Percentiles rank a stretch among this genome's conserved stretches.
Evolutionary conservation across 192 early-diverging fungal genomes (phyloP).

Genomic region (Diversispora eburnea): DNA sequence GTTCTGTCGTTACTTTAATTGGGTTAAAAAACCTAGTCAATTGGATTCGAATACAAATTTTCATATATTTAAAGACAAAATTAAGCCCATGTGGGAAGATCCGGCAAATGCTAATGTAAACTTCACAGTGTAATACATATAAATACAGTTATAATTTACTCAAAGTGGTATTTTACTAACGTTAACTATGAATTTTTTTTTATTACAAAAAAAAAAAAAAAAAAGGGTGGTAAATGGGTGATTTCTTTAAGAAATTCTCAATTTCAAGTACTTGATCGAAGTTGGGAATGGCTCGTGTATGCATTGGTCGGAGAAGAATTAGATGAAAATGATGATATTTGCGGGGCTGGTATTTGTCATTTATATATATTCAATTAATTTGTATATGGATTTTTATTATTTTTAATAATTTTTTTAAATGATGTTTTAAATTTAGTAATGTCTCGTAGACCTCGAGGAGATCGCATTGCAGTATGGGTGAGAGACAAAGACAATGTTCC

Average conservation of each 20-base stretch:
- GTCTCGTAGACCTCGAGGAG: constrained; percentile 38
- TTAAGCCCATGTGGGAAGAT: constrained; percentile 49
- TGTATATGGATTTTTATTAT: background rate
- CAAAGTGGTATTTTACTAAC: background rate
- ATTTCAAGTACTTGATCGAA: constrained; percentile 37
- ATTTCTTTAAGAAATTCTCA: constrained; percentile 38
- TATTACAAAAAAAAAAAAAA: background rate
- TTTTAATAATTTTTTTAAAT: background rate
- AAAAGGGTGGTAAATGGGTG: constrained; percentile 45
- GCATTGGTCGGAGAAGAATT: constrained; percentile 43
- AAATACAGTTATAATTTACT: background rate
- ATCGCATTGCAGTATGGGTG: constrained; percentile 44
- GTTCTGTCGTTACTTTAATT: constrained; percentile 44
- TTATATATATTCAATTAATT: background rate
- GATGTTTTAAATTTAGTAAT: constrained; percentile 27
- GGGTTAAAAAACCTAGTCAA: constrained; percentile 42
- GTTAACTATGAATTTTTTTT: background rate
- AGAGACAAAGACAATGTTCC: constrained; percentile 42
- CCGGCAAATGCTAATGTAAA: constrained; percentile 44
- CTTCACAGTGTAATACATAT: background rate
- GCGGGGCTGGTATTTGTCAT: constrained; percentile 37
- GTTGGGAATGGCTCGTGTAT: constrained; percentile 44
- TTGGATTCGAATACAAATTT: constrained; percentile 41
- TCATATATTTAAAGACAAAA: constrained; percentile 44
- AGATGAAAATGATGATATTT: constrained; percentile 42